Conservation (phyloP, 31 red algal genomes). For the Endocladia muricata region DNA sequence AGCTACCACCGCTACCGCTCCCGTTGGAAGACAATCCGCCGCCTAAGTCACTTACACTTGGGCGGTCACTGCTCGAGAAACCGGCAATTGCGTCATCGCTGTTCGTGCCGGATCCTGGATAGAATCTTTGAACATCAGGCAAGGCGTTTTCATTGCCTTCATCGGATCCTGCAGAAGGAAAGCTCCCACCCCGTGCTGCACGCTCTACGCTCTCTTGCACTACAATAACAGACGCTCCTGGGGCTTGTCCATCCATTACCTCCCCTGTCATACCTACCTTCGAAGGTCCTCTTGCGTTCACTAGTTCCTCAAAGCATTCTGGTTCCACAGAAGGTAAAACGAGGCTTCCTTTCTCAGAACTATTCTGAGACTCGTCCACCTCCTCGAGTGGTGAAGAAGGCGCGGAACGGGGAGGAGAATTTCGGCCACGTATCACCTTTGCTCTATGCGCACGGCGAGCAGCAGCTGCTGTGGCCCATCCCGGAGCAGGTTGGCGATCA, state of each 20-base stretch:
- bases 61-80: conserved; percentile 44
- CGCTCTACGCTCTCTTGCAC: background rate
- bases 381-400: background rate
- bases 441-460: conserved; percentile 69
- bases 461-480: conserved; percentile 66
- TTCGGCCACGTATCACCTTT: conserved; percentile 38
- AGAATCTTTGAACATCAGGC: conserved; percentile 36
- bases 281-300: background rate
- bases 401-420: conserved; percentile 17
- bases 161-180: conserved; percentile 4
- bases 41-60: conserved; percentile 27
- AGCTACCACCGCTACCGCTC: conserved; percentile 46
- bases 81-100: conserved; percentile 43
- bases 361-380: background rate
- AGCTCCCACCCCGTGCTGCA: conserved; percentile 19
- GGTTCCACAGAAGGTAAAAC: background rate
- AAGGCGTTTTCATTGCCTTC: background rate
- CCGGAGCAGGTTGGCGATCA: conserved; percentile 33
- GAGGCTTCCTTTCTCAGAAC: background rate
- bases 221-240: no score
- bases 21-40: conserved; percentile 44
- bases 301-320: background rate
- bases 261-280: background rate
- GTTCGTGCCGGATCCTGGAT: conserved; percentile 20
- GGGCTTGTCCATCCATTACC: background rate